A percentile compares a stretch with the other conserved stretches of the same genome.
These are phyloP conservation scores for Pulveroboletus sp. DNA, from an alignment of 768 basidiomycete genomes.

Conservation along the genomic window DNA sequence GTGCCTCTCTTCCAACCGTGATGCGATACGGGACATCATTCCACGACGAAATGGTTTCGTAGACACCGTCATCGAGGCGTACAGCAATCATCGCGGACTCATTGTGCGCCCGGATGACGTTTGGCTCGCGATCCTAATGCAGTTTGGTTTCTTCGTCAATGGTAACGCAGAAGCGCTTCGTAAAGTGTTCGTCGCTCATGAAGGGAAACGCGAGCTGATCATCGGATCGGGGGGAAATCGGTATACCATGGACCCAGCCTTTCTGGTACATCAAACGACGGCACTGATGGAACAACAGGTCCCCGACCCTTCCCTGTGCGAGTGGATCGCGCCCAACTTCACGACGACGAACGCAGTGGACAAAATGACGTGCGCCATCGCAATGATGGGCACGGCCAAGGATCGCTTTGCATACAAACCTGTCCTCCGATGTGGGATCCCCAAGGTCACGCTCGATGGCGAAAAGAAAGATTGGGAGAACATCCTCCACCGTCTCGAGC, in stretches of 20 bases:
- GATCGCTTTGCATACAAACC: slow-evolving; percentile 37
- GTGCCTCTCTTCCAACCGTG: slow-evolving; percentile 19
- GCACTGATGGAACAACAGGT: slow-evolving; percentile 22
- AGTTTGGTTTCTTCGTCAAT: slow-evolving; percentile 39
- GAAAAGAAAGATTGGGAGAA: slow-evolving; percentile 36
- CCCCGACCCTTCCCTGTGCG: slow-evolving; percentile 25
- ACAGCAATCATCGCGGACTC: slow-evolving; percentile 35
- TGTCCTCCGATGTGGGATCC: slow-evolving; percentile 36
- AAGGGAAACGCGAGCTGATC: slow-evolving; percentile 24
- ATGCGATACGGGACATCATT: slow-evolving; percentile 25
- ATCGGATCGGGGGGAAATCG: slow-evolving; percentile 19
- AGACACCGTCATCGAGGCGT: slow-evolving; percentile 31
- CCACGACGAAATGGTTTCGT: slow-evolving; percentile 34
- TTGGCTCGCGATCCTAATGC: slow-evolving; percentile 35
- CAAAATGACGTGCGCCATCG: slow-evolving; percentile 33
- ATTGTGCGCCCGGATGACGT: slow-evolving; percentile 47
- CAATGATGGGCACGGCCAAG: slow-evolving; percentile 42
- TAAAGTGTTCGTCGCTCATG: slow-evolving; percentile 25
- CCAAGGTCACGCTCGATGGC: slow-evolving; percentile 42
- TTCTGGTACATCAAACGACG: slow-evolving; percentile 22
- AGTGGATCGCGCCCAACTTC: slow-evolving; percentile 42
- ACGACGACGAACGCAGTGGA: slow-evolving; percentile 41
- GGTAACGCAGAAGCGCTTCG: slow-evolving; percentile 33
- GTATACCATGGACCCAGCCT: slow-evolving; percentile 30
- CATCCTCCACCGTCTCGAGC: slow-evolving; percentile 35